A percentile compares a stretch with the other conserved stretches of the same genome.
Evolutionary conservation across 148 eudicot species (phyloP).

Genomic region (Pouteria glomerata): DNA sequence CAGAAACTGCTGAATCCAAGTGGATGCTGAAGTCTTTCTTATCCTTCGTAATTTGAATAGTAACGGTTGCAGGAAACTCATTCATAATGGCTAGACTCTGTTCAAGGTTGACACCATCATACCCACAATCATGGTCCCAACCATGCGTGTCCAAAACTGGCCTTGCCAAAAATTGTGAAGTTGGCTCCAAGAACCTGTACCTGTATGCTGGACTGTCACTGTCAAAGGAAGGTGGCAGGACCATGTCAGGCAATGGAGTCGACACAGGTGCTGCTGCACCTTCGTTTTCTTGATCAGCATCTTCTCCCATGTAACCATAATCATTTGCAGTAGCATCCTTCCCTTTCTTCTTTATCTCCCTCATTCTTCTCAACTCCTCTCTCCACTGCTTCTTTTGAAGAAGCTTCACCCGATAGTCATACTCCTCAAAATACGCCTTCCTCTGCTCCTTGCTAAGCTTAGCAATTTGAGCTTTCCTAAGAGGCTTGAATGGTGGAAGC

Average conservation of each 20-base stretch:
- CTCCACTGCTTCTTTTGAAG: conserved; percentile 92
- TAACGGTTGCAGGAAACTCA: conserved; percentile 56
- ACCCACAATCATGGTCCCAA: conserved; percentile 99
- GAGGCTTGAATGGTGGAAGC: conserved; percentile 96
- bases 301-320: conserved; percentile 46
- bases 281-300: conserved; percentile 48
- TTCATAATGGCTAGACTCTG: conserved; percentile 62
- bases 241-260: conserved; percentile 96
- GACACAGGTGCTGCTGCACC: conserved; percentile 81
- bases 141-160: conserved; percentile 94
- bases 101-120: conserved; percentile 91
- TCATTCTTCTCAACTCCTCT: conserved; percentile 86
- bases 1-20: conserved; percentile 76
- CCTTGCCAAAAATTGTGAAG: conserved; percentile 81
- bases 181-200: conserved; percentile 87
- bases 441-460: conserved; percentile 75
- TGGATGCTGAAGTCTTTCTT: conserved; percentile 86
- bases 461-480: conserved; percentile 64
- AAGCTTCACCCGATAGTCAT: conserved; percentile 88
- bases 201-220: conserved; percentile 81
- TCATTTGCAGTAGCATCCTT: conserved; percentile 30
- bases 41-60: conserved; percentile 78
- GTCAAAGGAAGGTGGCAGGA: conserved; percentile 87
- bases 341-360: conserved; percentile 62
- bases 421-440: conserved; percentile 91